Evolutionary conservation across 2,329 filamentous ascomycete genomes (phyloP).

Genomic region (Trichoderma harzianum): DNA sequence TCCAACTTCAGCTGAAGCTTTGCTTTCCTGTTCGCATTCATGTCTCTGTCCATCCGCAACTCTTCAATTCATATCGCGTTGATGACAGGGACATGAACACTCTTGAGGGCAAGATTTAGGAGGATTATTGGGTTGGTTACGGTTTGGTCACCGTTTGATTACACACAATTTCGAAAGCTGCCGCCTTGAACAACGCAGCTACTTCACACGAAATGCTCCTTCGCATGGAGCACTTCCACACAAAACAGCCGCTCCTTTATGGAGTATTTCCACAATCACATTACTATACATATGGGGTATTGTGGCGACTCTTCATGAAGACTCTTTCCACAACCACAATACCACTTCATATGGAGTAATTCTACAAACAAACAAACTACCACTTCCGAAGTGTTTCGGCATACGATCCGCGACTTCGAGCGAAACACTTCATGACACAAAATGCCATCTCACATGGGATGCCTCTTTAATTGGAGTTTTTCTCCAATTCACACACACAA

Average conservation of each 20-base stretch:
- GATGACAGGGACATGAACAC: neutral
- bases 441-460: neutral
- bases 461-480: neutral
- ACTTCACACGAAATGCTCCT: neutral
- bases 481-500: neutral
- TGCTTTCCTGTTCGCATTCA: neutral
- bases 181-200: neutral
- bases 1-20: neutral
- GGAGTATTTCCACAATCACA: neutral
- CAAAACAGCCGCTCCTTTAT: neutral
- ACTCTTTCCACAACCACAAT: neutral
- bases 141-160: neutral
- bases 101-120: neutral
- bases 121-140: neutral
- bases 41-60: neutral
- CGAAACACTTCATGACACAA: neutral
- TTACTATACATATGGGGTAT: neutral
- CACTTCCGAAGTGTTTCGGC: neutral
- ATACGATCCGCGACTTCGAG: neutral
- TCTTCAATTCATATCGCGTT: neutral
- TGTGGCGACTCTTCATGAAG: neutral
- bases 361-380: neutral
- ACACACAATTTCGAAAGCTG: neutral
- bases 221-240: neutral
- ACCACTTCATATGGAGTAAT: neutral